These are phyloP conservation scores for Penicillium sp. DNA, from an alignment of 2,329 filamentous ascomycete species.

Conservation along the genomic window DNA sequence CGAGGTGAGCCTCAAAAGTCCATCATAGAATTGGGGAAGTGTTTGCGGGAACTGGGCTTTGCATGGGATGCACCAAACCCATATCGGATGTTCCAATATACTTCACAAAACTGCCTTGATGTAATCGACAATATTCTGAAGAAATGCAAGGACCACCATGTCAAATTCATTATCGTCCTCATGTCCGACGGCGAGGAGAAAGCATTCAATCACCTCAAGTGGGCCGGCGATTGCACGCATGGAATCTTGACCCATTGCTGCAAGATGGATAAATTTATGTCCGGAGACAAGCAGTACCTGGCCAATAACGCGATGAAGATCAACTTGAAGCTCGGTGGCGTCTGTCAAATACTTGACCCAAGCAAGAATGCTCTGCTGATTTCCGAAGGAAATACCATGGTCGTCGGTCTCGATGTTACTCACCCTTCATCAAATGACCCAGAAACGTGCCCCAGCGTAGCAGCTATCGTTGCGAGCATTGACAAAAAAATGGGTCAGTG, in stretches of 20 bases:
- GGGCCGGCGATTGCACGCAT: conserved; percentile 58
- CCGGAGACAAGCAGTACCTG: conserved; percentile 50
- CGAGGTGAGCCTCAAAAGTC: neutral
- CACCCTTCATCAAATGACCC: conserved; percentile 69
- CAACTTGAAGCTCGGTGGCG: conserved; percentile 73
- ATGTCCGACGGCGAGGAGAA: conserved; percentile 51
- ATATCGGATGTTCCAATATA: neutral
- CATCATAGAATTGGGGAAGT: neutral
- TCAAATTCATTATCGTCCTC: conserved; percentile 44
- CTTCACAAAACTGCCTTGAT: neutral
- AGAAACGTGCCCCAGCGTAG: conserved; percentile 66
- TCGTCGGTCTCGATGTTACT: conserved; percentile 83
- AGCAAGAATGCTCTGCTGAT: conserved; percentile 49
- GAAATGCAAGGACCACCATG: neutral
- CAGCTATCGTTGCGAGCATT: conserved; percentile 72
- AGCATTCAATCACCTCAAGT: conserved; percentile 66
- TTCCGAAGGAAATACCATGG: conserved; percentile 69
- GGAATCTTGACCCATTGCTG: conserved; percentile 69
- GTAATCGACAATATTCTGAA: neutral
- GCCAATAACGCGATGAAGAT: conserved; percentile 73
- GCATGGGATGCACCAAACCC: neutral
- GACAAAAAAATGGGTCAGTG: conserved; percentile 71
- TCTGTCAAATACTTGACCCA: conserved; percentile 63
- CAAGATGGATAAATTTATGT: conserved; percentile 49
- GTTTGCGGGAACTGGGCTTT: neutral